phyloP scores from a whole-genome alignment of 176 grass and related monocot genomes.

The Microstegium vimineum region DNA sequence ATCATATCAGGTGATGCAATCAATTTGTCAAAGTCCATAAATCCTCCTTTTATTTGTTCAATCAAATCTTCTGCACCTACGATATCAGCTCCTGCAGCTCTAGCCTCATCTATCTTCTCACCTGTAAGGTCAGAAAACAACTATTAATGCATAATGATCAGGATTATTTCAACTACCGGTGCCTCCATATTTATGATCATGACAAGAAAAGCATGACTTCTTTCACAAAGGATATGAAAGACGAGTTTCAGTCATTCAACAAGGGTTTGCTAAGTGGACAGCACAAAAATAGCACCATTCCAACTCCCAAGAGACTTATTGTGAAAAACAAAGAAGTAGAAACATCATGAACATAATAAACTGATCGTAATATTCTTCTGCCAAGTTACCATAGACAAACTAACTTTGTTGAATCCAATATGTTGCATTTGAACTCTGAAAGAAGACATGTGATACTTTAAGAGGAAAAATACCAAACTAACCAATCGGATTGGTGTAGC shows the following conservation, averaged over 20 bases:
- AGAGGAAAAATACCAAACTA: not conserved
- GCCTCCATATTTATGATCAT: not conserved
- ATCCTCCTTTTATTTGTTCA: slow-evolving; percentile 93
- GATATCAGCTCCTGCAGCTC: slow-evolving; percentile 87
- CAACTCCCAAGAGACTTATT: not conserved
- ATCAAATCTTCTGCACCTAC: slow-evolving; percentile 92
- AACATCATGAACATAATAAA: slow-evolving; percentile 9
- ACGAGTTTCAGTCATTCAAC: not conserved
- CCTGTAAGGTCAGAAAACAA: slow-evolving; percentile 43
- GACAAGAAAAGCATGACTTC: not conserved
- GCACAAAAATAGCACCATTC: not conserved
- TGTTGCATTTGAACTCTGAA: not conserved
- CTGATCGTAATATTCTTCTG: not conserved
- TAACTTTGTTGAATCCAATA: not conserved
- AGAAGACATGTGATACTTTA: not conserved
- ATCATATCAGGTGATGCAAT: slow-evolving; percentile 99
- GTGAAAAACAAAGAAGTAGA: not conserved
- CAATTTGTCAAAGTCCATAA: slow-evolving; percentile 98
- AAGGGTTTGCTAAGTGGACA: not conserved
- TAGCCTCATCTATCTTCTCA: slow-evolving; percentile 94
- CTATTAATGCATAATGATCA: not conserved
- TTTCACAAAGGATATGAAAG: not conserved
- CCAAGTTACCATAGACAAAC: not conserved
- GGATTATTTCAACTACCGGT: not conserved
- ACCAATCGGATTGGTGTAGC: not conserved